Evolutionary conservation across 176 grass and related monocot species (phyloP), one percentile per base, ranked within the genome.

Genomic region (Elymus sibiricus): DNA sequence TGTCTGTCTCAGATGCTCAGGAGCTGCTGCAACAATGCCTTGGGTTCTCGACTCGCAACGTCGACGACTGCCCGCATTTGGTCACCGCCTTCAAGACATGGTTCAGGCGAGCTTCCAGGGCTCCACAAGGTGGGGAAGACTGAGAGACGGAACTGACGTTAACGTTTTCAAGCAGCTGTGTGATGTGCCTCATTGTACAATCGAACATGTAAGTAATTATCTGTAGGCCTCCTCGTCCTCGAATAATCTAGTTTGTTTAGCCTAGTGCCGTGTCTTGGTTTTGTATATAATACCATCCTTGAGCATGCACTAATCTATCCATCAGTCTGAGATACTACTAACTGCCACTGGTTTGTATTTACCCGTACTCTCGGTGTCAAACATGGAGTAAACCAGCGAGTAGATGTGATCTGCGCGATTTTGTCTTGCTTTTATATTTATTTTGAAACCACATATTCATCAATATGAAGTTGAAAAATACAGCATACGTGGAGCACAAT

Each of bases 1-100:
- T 92, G 53, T 88, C 86, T 3, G 80, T 95, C 22, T 44, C 76
- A 13, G 90, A 91, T 39, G 93, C 96, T 24, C 93, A 95, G 78
- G 92, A 92, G 32, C 47, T 95, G 69, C 86, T 95, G 39, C 93
- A 92, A 58, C 90, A 91, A 3, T 98, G 96, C 70, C 88, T 98
- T 0, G 86, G 92, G 38, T 98, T 98, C 84, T 92, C 93, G 0
- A 94, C 91, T 31, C 86, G 93, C 77, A 92, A 92, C n/a, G 73
- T 91, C 0, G 44, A 84, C 0, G 85, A 85, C 62, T 88, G 83
- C 72, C 83, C 35, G 7, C 84, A 82, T 64, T 72, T 91, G 77
- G 74, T 94, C 2, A 3, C 80, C 1, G 78, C 80, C 7, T 86
- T 88, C 79, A 83, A 88, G 69, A 86, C 83, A 0, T 83, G 80